Evolutionary conservation across 352 stramenopile genomes (phyloP).

Genomic region (Phytophthora sojae): DNA sequence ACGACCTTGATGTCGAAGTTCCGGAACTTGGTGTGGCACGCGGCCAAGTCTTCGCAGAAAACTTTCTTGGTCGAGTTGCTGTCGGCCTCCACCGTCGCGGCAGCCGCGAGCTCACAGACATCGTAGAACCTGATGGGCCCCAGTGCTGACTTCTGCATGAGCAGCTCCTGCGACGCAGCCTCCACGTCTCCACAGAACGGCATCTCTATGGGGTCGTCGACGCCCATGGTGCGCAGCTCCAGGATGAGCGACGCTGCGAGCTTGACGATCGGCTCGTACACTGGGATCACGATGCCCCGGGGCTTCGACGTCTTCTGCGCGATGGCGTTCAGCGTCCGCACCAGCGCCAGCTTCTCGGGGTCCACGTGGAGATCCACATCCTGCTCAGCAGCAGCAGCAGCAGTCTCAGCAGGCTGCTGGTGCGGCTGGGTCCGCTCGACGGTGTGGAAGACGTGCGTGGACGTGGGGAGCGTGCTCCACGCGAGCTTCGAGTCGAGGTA

Average conservation of each 20-base stretch:
- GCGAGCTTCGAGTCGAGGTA: conserved; percentile 24
- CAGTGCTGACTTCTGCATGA: conserved; percentile 21
- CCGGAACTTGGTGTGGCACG: conserved; percentile 43
- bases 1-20: conserved; percentile 43
- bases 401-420: not conserved
- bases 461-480: conserved; percentile 15
- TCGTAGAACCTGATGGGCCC: conserved; percentile 37
- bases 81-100: not conserved
- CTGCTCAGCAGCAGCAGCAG: too few relatives aligned
- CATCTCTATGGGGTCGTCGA: conserved; percentile 40
- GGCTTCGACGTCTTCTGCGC: conserved; percentile 23
- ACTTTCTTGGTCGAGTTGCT: conserved; percentile 23
- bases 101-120: conserved; percentile 28
- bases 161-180: not conserved
- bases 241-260: conserved; percentile 40
- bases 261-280: conserved; percentile 40
- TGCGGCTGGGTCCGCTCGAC: not conserved
- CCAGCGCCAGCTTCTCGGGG: conserved; percentile 14
- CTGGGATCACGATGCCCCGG: conserved; percentile 38
- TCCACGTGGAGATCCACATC: not conserved
- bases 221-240: conserved; percentile 35
- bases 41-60: conserved; percentile 37
- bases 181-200: conserved; percentile 49
- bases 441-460: conserved; percentile 19
- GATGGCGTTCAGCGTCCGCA: conserved; percentile 24